Conservation (phyloP, 164 flowering plant genomes). For the Warburgia ugandensis region DNA sequence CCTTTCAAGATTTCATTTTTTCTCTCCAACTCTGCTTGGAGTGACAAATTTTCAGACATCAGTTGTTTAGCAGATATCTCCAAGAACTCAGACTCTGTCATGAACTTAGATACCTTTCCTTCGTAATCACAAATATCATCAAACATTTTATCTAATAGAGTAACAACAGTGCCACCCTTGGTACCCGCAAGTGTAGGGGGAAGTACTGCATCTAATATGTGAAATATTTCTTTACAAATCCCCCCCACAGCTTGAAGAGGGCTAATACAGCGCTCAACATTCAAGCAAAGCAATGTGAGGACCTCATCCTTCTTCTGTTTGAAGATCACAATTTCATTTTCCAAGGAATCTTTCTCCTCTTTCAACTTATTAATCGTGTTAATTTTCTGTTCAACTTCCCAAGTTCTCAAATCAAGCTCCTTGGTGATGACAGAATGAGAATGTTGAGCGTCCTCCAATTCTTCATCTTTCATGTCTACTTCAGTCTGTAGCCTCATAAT, state of each 20-base stretch:
- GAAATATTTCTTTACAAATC: constrained; percentile 18
- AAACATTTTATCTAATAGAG: constrained; percentile 27
- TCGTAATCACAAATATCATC: constrained; percentile 27
- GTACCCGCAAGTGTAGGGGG: too few species aligned
- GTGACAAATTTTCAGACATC: constrained; percentile 38
- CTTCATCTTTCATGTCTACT: constrained; percentile 26
- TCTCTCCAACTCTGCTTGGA: constrained; percentile 52
- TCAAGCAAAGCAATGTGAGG: constrained; percentile 20
- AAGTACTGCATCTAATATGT: constrained; percentile 16
- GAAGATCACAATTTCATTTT: constrained; percentile 21
- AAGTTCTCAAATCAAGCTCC: constrained; percentile 27
- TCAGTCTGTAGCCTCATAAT: constrained; percentile 34
- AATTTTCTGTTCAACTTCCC: constrained; percentile 26
- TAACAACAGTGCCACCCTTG: constrained; percentile 9
- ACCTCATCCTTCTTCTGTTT: constrained; percentile 21
- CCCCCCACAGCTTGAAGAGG: constrained; percentile 20
- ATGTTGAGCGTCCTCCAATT: constrained; percentile 26
- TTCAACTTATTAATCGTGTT: constrained; percentile 20
- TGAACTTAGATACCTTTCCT: constrained; percentile 27
- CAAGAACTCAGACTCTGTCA: constrained; percentile 37
- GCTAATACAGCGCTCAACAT: constrained; percentile 18
- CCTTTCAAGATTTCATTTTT: constrained; percentile 77
- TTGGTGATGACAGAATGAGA: constrained; percentile 30
- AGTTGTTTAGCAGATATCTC: constrained; percentile 39
- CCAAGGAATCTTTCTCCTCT: constrained; percentile 41